Conservation (phyloP, 2,329 filamentous ascomycete species). For the Clarireedia sp. region DNA sequence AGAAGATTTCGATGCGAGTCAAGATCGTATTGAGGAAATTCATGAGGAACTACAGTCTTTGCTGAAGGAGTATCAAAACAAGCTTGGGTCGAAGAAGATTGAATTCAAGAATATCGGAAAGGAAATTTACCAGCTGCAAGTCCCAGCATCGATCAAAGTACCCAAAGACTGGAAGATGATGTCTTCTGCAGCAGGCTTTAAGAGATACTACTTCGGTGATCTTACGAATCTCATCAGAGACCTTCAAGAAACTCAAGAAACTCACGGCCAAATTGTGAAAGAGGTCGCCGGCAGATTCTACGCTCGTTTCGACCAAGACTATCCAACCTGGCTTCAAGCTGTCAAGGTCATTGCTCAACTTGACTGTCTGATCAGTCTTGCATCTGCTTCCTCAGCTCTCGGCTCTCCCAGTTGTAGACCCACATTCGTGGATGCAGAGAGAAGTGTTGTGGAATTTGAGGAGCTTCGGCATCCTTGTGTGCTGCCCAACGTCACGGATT, state of each 20-base stretch:
- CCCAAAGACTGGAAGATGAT: constrained; percentile 90
- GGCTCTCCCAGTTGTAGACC: constrained; percentile 86
- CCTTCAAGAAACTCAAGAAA: constrained; percentile 90
- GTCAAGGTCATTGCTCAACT: constrained; percentile 85
- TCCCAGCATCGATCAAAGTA: constrained; percentile 74
- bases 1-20: constrained; percentile 81
- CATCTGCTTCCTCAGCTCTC: constrained; percentile 75
- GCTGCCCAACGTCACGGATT: constrained; percentile 79
- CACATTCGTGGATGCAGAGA: constrained; percentile 74
- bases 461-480: constrained; percentile 95
- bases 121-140: constrained; percentile 93
- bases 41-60: constrained; percentile 64
- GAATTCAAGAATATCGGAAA: constrained; percentile 84
- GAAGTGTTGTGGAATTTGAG: constrained; percentile 82
- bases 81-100: constrained; percentile 63
- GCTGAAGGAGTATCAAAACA: constrained; percentile 61
- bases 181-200: constrained; percentile 84
- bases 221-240: constrained; percentile 75
- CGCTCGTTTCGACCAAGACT: constrained; percentile 79
- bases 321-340: constrained; percentile 78
- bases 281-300: constrained; percentile 80
- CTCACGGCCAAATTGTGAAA: constrained; percentile 81
- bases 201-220: constrained; percentile 88
- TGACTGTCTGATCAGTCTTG: constrained; percentile 88
- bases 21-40: constrained; percentile 67